Conservation (phyloP, 2,329 filamentous ascomycete genomes). For the Lasiodiplodia sp. region DNA sequence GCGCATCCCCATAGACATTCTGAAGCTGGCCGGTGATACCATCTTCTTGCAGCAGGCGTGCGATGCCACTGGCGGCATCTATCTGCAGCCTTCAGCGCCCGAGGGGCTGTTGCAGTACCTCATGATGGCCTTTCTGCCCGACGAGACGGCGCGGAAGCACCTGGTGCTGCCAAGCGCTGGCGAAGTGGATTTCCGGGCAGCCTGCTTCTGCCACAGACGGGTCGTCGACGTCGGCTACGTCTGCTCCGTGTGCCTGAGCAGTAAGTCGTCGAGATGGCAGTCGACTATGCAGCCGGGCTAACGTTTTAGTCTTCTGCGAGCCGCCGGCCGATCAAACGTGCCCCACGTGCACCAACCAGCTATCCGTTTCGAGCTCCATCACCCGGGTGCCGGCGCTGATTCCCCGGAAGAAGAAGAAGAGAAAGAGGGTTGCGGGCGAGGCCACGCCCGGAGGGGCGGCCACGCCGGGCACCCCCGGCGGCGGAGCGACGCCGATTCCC, state of each 20-base stretch:
- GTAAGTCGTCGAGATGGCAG: slow-evolving; percentile 48
- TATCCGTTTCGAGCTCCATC: slow-evolving; percentile 45
- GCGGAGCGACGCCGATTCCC: slow-evolving; percentile 29
- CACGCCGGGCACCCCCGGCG: slow-evolving; percentile 40
- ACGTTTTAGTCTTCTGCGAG: slow-evolving; percentile 45
- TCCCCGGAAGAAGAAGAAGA: slow-evolving; percentile 47
- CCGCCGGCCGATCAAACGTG: slow-evolving; percentile 45
- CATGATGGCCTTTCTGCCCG: slow-evolving; percentile 90
- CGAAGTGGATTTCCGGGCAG: slow-evolving; percentile 94
- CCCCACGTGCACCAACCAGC: slow-evolving; percentile 48
- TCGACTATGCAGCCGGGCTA: neutral
- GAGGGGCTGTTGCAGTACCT: slow-evolving; percentile 85
- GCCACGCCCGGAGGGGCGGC: slow-evolving; percentile 35
- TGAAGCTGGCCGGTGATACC: slow-evolving; percentile 83
- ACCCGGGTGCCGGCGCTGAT: slow-evolving; percentile 46
- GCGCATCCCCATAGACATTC: slow-evolving; percentile 88
- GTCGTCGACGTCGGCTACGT: slow-evolving; percentile 94
- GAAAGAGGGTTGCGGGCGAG: slow-evolving; percentile 42
- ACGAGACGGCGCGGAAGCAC: slow-evolving; percentile 67
- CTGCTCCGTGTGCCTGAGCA: slow-evolving; percentile 94
- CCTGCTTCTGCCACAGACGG: slow-evolving; percentile 93
- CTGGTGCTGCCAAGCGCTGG: slow-evolving; percentile 82
- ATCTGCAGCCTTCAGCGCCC: slow-evolving; percentile 62
- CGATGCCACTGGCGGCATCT: slow-evolving; percentile 74
- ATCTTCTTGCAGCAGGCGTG: slow-evolving; percentile 94